These are phyloP conservation scores for Chaetomium sp. DNA, from an alignment of 2,329 filamentous ascomycete species.

Conservation along the genomic window DNA sequence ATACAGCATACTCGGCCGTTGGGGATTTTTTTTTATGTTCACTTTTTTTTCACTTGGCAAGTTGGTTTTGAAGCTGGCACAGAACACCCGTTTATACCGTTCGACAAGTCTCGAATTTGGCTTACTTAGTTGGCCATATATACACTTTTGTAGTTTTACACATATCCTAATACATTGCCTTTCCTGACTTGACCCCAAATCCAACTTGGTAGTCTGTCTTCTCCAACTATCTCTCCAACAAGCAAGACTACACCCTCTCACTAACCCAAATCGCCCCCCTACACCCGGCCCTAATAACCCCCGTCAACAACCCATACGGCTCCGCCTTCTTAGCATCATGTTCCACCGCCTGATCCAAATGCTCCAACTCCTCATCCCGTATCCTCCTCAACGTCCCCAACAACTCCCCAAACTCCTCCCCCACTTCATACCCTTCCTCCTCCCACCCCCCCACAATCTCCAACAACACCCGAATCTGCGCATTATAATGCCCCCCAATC, in stretches of 20 bases:
- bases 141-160: conserved; percentile 4
- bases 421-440: conserved; percentile 69
- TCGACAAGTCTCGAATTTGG: not conserved
- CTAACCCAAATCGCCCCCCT: conserved; percentile 88
- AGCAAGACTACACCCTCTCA: conserved; percentile 45
- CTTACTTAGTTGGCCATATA: not conserved
- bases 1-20: no score
- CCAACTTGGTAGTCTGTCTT: not conserved
- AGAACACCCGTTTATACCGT: not conserved
- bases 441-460: conserved; percentile 76
- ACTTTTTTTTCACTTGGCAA: no score
- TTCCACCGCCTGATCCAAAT: conserved; percentile 89
- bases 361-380: conserved; percentile 92
- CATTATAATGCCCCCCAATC: conserved; percentile 93
- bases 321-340: conserved; percentile 86
- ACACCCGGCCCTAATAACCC: conserved; percentile 83
- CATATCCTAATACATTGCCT: not conserved
- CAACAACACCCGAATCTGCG: conserved; percentile 74
- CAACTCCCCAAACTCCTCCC: conserved; percentile 68
- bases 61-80: no score
- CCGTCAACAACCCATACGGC: conserved; percentile 83
- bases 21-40: no score
- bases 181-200: not conserved
- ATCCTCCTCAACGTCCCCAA: conserved; percentile 72
- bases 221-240: not conserved